phyloP scores from a whole-genome alignment of 177 flowering plant genomes.

The Telopea speciosissima region DNA sequence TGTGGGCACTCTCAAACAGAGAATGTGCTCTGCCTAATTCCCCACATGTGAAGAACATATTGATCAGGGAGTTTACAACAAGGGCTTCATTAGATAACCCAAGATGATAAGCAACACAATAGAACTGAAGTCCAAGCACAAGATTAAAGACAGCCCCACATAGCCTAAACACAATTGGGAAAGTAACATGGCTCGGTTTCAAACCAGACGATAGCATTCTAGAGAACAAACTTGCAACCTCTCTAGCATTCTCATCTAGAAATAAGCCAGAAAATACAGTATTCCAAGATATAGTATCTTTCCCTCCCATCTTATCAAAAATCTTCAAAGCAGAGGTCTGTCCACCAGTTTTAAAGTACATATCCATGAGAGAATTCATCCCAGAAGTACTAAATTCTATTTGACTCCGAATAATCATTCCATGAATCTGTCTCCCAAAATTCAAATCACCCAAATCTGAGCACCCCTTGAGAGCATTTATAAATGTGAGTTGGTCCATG shows the following conservation, averaged over 20 bases:
- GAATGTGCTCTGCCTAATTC: conserved; percentile 23
- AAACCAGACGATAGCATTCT: conserved; percentile 22
- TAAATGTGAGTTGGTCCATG: conserved; percentile 37
- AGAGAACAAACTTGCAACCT: conserved; percentile 22
- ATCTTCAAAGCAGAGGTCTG: conserved; percentile 24
- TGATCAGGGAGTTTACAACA: conserved; percentile 30
- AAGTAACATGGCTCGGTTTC: conserved; percentile 38
- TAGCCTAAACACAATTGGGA: conserved; percentile 36
- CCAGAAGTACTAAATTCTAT: conserved; percentile 20
- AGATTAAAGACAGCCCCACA: conserved; percentile 31
- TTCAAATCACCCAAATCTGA: conserved; percentile 21
- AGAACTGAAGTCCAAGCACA: conserved; percentile 40
- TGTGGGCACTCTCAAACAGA: conserved; percentile 22
- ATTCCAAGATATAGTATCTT: conserved; percentile 51
- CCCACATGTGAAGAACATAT: conserved; percentile 40
- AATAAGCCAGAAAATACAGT: conserved; percentile 30
- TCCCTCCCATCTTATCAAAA: conserved; percentile 29
- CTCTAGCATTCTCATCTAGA: conserved; percentile 22
- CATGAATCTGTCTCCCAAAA: conserved; percentile 43
- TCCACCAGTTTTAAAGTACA: conserved; percentile 36
- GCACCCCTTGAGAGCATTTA: conserved; percentile 43
- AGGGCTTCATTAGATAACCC: conserved; percentile 23
- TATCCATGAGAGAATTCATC: conserved; percentile 43
- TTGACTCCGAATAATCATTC: conserved; percentile 29
- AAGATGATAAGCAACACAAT: conserved; percentile 26